Base-by-base conservation (phyloP, 2,329 filamentous ascomycete species). In the Uncinocarpus reesii region DNA sequence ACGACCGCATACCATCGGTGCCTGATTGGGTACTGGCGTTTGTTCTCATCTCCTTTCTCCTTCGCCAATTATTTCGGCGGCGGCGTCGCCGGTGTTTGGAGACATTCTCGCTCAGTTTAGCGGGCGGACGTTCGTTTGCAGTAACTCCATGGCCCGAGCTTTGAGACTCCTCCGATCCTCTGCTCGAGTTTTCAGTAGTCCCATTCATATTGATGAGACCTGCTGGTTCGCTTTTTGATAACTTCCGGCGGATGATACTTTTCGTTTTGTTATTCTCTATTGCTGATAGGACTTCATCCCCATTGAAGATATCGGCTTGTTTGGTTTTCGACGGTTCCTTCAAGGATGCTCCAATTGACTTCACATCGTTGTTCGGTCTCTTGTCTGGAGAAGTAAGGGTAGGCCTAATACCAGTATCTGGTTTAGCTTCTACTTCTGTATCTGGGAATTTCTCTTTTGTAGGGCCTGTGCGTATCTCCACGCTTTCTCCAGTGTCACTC, bases 161-260 rank as follows among this genome's bases (percentile, higher is more conserved):
- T 18, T 34, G 34, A 7, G 45, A 42, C 10, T 13, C 37, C 2
- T 37, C 47, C 13, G 35, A 44, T 41, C 18, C 44, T 31, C 34
- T 20, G 7, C 16, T 24, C n/a, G 32, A 15, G 13, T 38, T 21
- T 32, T 24, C 31, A 20, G 28, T 24, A 23, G 41, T 34, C 21
- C 21, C 45, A 24, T 46, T 38, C 13, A 26, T 32, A 13, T 6
- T 29, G 21, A 2, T 48, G 10, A 52, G 16, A 11, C 29, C 47
- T 29, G 44, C 31, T n/a, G 54, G 54, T 40, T 56, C 55, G 28
- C 55, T 57, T 47, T 52, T 57, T 7, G 55, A 52, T 40, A 55
- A 11, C 20, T 47, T 48, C 32, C 54, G 49, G 18, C 54, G 54
- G 13, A 38, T 18, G 16, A 41, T 32, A 15, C n/a, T 23, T 21